These are phyloP conservation scores for Apophysomyces trapeziformis DNA, from an alignment of 371 early-diverging fungal species.

Conservation along the genomic window DNA sequence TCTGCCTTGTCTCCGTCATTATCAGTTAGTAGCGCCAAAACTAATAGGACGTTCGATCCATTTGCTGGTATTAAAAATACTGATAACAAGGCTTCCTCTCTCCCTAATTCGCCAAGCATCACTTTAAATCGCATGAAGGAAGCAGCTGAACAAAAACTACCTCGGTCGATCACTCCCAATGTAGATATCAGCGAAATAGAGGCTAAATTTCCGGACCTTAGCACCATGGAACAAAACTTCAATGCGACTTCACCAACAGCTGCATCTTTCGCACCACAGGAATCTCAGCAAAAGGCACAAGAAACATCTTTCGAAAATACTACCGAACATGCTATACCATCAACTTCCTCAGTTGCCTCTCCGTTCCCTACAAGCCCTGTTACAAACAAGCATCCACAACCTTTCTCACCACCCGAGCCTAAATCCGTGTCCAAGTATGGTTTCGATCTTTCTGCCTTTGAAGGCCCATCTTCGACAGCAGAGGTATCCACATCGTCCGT, in stretches of 20 bases:
- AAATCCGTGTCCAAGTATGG: conserved; percentile 45
- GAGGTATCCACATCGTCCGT: conserved; percentile 19
- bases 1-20: conserved; percentile 6
- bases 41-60: conserved; percentile 34
- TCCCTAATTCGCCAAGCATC: conserved; percentile 25
- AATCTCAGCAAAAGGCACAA: not conserved
- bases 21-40: conserved; percentile 7
- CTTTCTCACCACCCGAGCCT: conserved; percentile 22
- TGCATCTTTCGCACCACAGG: conserved; percentile 1
- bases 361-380: conserved; percentile 11
- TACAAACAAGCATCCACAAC: conserved; percentile 13
- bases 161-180: conserved; percentile 19
- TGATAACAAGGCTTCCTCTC: conserved; percentile 16
- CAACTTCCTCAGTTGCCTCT: conserved; percentile 11
- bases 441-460: conserved; percentile 53
- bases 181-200: conserved; percentile 52
- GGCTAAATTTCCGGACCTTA: conserved; percentile 53
- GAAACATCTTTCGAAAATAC: not conserved
- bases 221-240: conserved; percentile 49
- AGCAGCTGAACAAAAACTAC: conserved; percentile 25
- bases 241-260: conserved; percentile 13
- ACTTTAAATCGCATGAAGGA: conserved; percentile 37
- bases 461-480: conserved; percentile 18
- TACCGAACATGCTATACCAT: not conserved
- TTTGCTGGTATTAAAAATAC: conserved; percentile 42